Base-by-base conservation (phyloP, 2,329 filamentous ascomycete genomes). In the Ophiocordyceps unilateralis region DNA sequence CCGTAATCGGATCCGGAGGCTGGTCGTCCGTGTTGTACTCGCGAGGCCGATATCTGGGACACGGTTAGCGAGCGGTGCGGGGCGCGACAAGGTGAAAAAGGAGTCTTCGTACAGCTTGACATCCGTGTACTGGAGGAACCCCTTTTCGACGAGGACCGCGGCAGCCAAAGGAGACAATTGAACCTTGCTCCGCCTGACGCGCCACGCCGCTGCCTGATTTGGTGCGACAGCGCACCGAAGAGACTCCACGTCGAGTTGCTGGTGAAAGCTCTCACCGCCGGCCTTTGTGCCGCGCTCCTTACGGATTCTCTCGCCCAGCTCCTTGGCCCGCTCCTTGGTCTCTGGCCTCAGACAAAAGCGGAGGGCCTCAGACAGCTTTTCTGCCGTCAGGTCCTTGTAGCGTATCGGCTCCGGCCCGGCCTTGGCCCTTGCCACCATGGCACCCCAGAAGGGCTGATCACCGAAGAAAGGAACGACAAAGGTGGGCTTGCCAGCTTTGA, bases 381-480 rank as follows among this genome's bases (percentile, higher is more conserved):
- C 75, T 0, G 71, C 68, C 0, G 74, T 85, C 32, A 88, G 60
- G 24, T 76, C 65, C 49, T 81, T 81, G 55, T 81, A 75, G 0
- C 78, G 78, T 41, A 86, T 76, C 0, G 83, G 81, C 1, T 68
- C 60, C 0, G 83, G 82, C 0, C 83, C 83, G 6, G 83, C 83
- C 10, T 81, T 80, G 7, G 83, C 81, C 45, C 68, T 70, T 0
- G 78, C 71, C 34, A 87, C 75, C 72, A 88, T 87, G 10, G 77
- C 69, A 8, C 83, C 83, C 83, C 83, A 88, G 53, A 88, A 89
- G 1, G 80, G 80, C 57, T 89, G 83, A 51, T 89, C 83, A 2
- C 83, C 83, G 54, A 88, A 93, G 63, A 93, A 93, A 0, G 86
- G 86, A 0, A 93, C 78, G 3, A 93, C 72, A 2, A 91, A 74